Evolutionary conservation across 2,329 filamentous ascomycete species (phyloP), one percentile per base, ranked within the genome.

Genomic region (Stagonosporopsis rhizophila): DNA sequence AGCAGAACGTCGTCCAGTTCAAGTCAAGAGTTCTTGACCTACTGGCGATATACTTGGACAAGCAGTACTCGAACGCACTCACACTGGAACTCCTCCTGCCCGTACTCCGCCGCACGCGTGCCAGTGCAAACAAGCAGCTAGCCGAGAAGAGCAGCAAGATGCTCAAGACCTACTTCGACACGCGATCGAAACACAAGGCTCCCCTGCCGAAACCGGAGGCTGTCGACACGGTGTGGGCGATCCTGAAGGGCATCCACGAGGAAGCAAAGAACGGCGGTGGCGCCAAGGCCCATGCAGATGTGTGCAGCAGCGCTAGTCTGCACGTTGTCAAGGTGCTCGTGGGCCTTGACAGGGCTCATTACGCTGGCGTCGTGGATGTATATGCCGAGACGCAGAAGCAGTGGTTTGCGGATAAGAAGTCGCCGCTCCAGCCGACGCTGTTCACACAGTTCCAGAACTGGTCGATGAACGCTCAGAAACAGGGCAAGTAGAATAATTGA

Each of bases 21-120:
- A 99, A 99, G 81, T 91, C 91, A 75, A 90, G 93, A 38, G 89
- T 97, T 6, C 84, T 98, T 4, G 95, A 98, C 70, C 84, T 98
- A 1, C 82, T 98, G 11, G 86, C 89, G 58, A 89, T 95, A 61
- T 98, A 92, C 75, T 82, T 95, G 61, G 92, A 90, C 74, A 89
- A 89, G 65, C 89, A 95, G 76, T 85, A 89, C 52, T 82, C 83
- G 20, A 89, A 87, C 66, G 77, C 84, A 1, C 79, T 93, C 1
- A 85, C 87, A 0, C 85, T 95, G 39, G 81, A 86, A 34, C 77
- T 95, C 8, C 79, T 97, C 6, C 74, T 93, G 7, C 92, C 94
- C 0, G 81, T 97, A 0, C 81, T 96, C n/a, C 80, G 83, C 40
- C 85, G 95, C 38, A 86, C 91, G 41, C 87, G 91, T 53, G 89